Base-by-base conservation (phyloP, 164 flowering plant genomes). In the Sextonia rubra region DNA sequence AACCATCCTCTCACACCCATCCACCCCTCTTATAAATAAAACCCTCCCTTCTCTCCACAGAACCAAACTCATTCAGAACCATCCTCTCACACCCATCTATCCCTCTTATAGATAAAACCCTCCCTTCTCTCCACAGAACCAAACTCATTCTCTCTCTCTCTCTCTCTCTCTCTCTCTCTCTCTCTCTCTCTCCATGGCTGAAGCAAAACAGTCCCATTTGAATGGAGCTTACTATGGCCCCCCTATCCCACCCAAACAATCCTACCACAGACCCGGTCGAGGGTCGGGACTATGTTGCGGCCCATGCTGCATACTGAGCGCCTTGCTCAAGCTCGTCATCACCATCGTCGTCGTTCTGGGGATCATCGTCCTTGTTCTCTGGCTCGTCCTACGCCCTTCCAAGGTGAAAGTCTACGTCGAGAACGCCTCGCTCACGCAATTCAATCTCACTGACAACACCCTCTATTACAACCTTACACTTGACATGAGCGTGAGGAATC, bases 171-270 rank as follows among this genome's bases (percentile, higher is more conserved):
- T 61, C 64, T 64, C 52, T 74, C 68, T 47, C 3, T 44, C 47
- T 12, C 17, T 26, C 11, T 26, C 15, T 22, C 23, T 20, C n/a
- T 49, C 44, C 64, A 70, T 80, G 82, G 71, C 60, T 47, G 76
- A 73, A n/a, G 14, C 75, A 8, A 71, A 77, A 22, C 79, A 71
- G 69, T 20, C 75, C 24, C 70, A 64, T 3, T 69, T 81, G 56
- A 83, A 85, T 70, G 85, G 84, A 3, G 82, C 83, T 29, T 82
- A 77, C 72, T 81, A 83, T 73, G 86, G 85, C 37, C 86, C 86
- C 0, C 47, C 86, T 3, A 71, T 83, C 65, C 88, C 86, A 18
- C 85, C 88, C 11, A 80, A 75, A 47, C 52, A 66, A 14, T 47
- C 79, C 66, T 80, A 77, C 75, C 77, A 80, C 76, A 71, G 80